Base-by-base conservation (phyloP, 176 grass and related monocot species). In the Triticum dicoccoides region DNA sequence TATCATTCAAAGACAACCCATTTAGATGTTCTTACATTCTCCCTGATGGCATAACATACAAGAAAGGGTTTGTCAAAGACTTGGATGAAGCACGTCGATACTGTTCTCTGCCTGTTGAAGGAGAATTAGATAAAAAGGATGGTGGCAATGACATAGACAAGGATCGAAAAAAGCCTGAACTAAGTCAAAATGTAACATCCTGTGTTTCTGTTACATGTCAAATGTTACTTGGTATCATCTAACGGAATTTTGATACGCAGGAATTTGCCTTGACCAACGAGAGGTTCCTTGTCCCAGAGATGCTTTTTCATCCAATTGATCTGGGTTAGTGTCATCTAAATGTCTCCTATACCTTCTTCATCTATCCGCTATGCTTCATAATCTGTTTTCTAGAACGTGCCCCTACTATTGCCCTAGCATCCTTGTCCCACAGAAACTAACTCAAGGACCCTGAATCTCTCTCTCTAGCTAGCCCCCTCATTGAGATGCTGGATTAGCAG, bases 21-120 rank as follows among this genome's bases (percentile, higher is more conserved):
- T 91, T 99, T 87, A 99, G 89, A 85, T 99, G 94, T 82, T 94
- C 94, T 17, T 99, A 96, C 85, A 93, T 99, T 89, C 94, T 99
- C 11, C 97, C 97, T 78, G 92, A 99, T 84, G 94, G 94, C 79
- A 91, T 99, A 70, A 87, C 90, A 10, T 80, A 92, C 84, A 99
- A 91, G 47, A 99, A 96, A 81, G 94, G 97, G 15, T 93, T 73
- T 89, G 92, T 99, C 61, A 96, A 96, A 83, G 89, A 99, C 59
- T 67, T 91, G 68, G 77, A 89, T 91, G 97, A 96, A 91, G 94
- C 97, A 86, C 82, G 1, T 71, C 80, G 87, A 85, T 94, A 92
- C 79, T 80, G 80, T 4, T 93, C 92, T 67, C 77, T 98, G 34
- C 84, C 90, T 81, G 73, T 82, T 0, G 86, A 82, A 13, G 78